Percentiles rank a stretch among this genome's conserved stretches.
These are phyloP conservation scores for Quercus alba DNA, from an alignment of 306 rosid species.

Conservation along the genomic window DNA sequence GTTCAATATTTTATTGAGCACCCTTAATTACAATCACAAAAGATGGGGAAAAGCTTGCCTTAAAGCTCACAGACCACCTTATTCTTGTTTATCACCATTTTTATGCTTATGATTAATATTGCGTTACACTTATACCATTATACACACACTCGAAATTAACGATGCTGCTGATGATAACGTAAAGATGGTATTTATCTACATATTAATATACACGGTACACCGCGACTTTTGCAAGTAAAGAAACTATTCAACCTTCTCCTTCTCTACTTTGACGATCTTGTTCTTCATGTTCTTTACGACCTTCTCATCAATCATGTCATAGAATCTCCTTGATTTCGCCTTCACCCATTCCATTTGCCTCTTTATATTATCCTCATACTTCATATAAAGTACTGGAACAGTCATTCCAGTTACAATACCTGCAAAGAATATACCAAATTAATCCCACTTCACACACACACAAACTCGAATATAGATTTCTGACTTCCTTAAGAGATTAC, in stretches of 20 bases:
- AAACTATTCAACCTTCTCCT: constrained; percentile 37
- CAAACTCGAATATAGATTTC: too few species aligned
- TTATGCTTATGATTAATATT: too few species aligned
- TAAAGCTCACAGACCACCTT: too few species aligned
- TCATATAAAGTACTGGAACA: constrained; percentile 39
- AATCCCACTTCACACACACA: background rate
- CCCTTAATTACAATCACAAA: too few species aligned
- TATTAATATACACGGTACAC: background rate
- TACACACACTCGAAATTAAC: too few species aligned
- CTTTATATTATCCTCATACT: constrained; percentile 42
- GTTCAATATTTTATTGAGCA: too few species aligned
- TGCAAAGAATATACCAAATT: background rate
- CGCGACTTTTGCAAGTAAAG: background rate
- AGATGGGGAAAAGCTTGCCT: too few species aligned
- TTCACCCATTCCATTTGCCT: constrained; percentile 37
- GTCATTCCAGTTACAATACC: constrained; percentile 42
- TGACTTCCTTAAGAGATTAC: constrained; percentile 15
- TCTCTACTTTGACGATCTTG: constrained; percentile 15
- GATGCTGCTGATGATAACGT: background rate
- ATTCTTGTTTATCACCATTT: too few species aligned
- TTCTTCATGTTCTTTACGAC: constrained; percentile 37
- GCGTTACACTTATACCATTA: too few species aligned
- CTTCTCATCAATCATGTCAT: constrained; percentile 51
- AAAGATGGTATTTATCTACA: background rate
- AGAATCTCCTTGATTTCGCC: constrained; percentile 27